Conservation (phyloP, 208 protist genomes). For the Leishmania amazonensis region DNA sequence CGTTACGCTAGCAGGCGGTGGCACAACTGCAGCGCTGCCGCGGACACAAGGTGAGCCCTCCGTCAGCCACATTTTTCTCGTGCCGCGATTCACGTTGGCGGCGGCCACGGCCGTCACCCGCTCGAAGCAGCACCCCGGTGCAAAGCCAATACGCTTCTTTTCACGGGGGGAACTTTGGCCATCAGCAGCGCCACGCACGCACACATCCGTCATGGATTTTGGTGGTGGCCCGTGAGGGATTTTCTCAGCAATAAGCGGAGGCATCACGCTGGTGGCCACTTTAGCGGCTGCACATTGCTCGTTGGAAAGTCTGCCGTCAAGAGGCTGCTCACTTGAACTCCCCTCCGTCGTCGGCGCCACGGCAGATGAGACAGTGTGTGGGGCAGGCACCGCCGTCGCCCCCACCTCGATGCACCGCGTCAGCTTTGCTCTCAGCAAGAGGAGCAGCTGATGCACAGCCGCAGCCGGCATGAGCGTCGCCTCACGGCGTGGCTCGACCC, state of each 20-base stretch:
- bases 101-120: constrained; percentile 26
- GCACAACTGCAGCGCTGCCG: not conserved
- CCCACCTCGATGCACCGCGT: not conserved
- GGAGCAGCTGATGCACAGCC: constrained; percentile 6
- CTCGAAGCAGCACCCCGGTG: constrained; percentile 8
- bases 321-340: not conserved
- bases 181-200: not conserved
- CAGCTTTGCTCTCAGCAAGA: constrained; percentile 12
- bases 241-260: not conserved
- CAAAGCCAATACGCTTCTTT: constrained; percentile 33
- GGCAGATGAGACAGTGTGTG: not conserved
- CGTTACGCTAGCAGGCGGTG: not conserved
- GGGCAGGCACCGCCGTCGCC: not conserved
- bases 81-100: constrained; percentile 27
- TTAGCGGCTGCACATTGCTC: not conserved
- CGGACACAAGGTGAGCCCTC: not conserved
- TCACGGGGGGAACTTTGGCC: not conserved
- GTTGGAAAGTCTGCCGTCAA: not conserved
- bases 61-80: not conserved
- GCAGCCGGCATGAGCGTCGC: not conserved
- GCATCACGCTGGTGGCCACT: not conserved
- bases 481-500: not conserved
- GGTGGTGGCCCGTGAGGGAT: not conserved
- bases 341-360: not conserved
- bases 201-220: not conserved